phyloP scores from a whole-genome alignment of 108 stramenopile species.

The Nitzschia sp. region DNA sequence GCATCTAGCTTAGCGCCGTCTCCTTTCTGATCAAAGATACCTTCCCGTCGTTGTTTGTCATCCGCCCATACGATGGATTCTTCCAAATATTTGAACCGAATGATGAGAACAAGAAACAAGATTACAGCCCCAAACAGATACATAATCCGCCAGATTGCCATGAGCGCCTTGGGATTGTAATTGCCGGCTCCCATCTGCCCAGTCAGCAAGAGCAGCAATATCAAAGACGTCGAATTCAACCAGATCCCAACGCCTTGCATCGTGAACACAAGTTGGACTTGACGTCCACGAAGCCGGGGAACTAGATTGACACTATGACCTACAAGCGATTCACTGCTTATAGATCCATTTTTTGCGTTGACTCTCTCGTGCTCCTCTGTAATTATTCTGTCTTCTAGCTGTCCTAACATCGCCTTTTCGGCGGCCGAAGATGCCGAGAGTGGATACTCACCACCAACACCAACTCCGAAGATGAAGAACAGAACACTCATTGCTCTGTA shows the following conservation, averaged over 20 bases:
- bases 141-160: slow-evolving; percentile 58
- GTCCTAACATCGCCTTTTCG: slow-evolving; percentile 52
- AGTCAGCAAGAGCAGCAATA: slow-evolving; percentile 37
- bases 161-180: slow-evolving; percentile 25
- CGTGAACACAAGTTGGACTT: slow-evolving; percentile 64
- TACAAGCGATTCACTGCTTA: not conserved
- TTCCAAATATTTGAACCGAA: slow-evolving; percentile 41
- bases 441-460: slow-evolving; percentile 82
- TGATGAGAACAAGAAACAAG: slow-evolving; percentile 48
- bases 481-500: slow-evolving; percentile 40
- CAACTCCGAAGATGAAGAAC: slow-evolving; percentile 68
- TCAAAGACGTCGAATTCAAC: slow-evolving; percentile 51
- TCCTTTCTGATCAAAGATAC: not conserved
- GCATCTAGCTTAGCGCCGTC: not conserved
- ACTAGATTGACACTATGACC: not conserved
- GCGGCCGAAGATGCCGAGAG: slow-evolving; percentile 54
- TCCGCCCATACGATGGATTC: slow-evolving; percentile 65
- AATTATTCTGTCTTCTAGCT: not conserved
- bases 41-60: slow-evolving; percentile 16
- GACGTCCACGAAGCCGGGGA: slow-evolving; percentile 45
- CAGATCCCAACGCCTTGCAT: slow-evolving; percentile 82
- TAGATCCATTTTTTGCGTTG: not conserved
- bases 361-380: no score
- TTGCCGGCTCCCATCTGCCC: not conserved
- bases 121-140: slow-evolving; percentile 54